Evolutionary conservation across 140 eudicot species (phyloP).

Genomic region (Senecio squalidus): DNA sequence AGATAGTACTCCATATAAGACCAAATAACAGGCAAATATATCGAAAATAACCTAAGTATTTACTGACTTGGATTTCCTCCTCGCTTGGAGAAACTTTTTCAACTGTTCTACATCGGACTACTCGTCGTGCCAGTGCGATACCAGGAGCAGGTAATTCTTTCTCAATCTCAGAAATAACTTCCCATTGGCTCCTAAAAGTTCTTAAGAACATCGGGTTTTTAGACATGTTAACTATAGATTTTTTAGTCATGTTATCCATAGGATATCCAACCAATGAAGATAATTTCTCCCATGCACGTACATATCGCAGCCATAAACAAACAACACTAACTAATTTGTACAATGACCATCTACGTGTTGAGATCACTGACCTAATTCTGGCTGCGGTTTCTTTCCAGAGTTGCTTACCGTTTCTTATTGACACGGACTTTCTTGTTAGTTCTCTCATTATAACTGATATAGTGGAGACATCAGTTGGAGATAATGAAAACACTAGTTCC

Average conservation of each 20-base stretch:
- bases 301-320: constrained; percentile 57
- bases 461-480: constrained; percentile 52
- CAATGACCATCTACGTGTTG: constrained; percentile 46
- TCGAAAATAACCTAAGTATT: constrained; percentile 19
- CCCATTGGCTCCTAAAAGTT: constrained; percentile 46
- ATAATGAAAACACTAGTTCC: constrained; percentile 48
- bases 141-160: constrained; percentile 60
- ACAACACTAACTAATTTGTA: constrained; percentile 37
- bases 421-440: constrained; percentile 26
- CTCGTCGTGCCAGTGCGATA: constrained; percentile 57
- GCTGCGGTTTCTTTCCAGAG: constrained; percentile 74
- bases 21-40: constrained; percentile 31
- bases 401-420: constrained; percentile 64
- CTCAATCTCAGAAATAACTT: constrained; percentile 57
- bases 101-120: constrained; percentile 48
- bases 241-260: constrained; percentile 29
- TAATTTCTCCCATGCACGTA: constrained; percentile 52
- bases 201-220: constrained; percentile 29
- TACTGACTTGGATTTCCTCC: constrained; percentile 14
- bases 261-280: constrained; percentile 65
- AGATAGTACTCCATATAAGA: constrained; percentile 33
- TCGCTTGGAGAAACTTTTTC: constrained; percentile 19
- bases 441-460: constrained; percentile 32
- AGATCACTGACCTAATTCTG: constrained; percentile 48
- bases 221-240: constrained; percentile 37